Percentiles rank a stretch among this genome's conserved stretches.
These are phyloP conservation scores for Pythium phragmiticola DNA, from an alignment of 352 stramenopile species.

Conservation along the genomic window DNA sequence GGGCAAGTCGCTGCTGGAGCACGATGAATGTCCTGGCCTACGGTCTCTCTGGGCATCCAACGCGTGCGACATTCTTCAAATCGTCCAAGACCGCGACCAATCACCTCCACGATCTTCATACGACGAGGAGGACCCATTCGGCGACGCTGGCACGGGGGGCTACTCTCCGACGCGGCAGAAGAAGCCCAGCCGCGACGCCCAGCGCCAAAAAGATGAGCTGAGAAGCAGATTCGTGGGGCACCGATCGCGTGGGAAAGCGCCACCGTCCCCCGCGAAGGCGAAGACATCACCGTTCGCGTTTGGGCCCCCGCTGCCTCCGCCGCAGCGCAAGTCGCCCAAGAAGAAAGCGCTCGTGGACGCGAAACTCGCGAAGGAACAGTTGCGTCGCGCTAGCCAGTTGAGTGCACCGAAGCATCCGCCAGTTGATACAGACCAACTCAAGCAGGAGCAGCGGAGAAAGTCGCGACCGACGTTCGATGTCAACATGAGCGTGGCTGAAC, in stretches of 20 bases:
- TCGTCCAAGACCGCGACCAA: conserved; percentile 44
- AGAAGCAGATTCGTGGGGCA: conserved; percentile 58
- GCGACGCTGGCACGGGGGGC: not conserved
- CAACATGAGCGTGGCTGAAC: conserved; percentile 68
- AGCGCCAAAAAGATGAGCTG: conserved; percentile 68
- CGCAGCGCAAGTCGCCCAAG: conserved; percentile 35
- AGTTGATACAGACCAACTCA: conserved; percentile 55
- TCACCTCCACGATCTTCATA: conserved; percentile 12
- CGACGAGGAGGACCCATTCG: conserved; percentile 25
- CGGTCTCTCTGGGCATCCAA: conserved; percentile 49
- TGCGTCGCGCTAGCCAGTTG: conserved; percentile 53
- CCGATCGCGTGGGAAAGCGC: conserved; percentile 58
- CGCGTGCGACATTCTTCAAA: conserved; percentile 54
- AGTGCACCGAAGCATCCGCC: conserved; percentile 64
- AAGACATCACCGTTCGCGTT: conserved; percentile 60
- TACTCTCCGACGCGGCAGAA: conserved; percentile 22
- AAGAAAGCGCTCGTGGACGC: conserved; percentile 34
- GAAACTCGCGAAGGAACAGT: conserved; percentile 46
- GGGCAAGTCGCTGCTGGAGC: conserved; percentile 48
- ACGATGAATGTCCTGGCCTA: conserved; percentile 36
- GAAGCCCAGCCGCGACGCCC: conserved; percentile 53
- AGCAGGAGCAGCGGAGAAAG: conserved; percentile 59
- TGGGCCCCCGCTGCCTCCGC: conserved; percentile 37
- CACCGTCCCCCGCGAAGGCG: conserved; percentile 44
- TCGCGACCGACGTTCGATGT: conserved; percentile 56